These are phyloP conservation scores for Monilinia vaccinii-corymbosi DNA, from an alignment of 2,329 filamentous ascomycete genomes.

Conservation along the genomic window DNA sequence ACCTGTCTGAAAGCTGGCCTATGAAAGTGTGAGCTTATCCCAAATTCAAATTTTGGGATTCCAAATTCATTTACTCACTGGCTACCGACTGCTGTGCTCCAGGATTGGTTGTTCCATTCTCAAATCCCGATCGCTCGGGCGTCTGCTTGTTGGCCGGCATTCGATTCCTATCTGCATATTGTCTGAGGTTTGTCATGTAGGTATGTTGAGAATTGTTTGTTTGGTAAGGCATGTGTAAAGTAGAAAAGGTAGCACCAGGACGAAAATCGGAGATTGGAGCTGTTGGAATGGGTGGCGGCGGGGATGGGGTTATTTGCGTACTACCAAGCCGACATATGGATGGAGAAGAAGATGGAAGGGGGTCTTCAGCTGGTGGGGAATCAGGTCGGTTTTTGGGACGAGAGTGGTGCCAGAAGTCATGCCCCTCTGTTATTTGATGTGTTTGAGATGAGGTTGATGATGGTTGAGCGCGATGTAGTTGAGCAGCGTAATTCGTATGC, in stretches of 20 bases:
- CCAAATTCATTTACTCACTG: not conserved
- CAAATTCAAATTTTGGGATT: not conserved
- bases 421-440: slow-evolving; percentile 9
- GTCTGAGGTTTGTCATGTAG: slow-evolving; percentile 8
- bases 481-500: slow-evolving; percentile 5
- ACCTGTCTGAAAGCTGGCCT: slow-evolving; percentile 8
- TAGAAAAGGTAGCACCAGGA: slow-evolving; percentile 3
- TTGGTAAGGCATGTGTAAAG: slow-evolving; percentile 9
- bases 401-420: slow-evolving; percentile 7
- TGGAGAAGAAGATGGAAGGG: slow-evolving; percentile 2
- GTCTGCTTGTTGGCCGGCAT: not conserved
- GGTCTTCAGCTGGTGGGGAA: not conserved
- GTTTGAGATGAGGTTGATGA: slow-evolving; percentile 1
- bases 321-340: slow-evolving; percentile 3
- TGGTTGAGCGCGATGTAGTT: not conserved
- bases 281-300: slow-evolving; percentile 10
- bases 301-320: slow-evolving; percentile 9
- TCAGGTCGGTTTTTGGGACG: slow-evolving; percentile 4
- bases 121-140: not conserved
- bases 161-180: slow-evolving; percentile 8
- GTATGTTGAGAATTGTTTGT: not conserved
- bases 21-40: not conserved
- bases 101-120: not conserved
- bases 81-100: not conserved
- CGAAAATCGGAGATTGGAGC: slow-evolving; percentile 8